Percentiles rank a stretch among this genome's conserved stretches.
phyloP scores from a whole-genome alignment of 1,284 basidiomycete genomes.

The Apiotrichum siamense region DNA sequence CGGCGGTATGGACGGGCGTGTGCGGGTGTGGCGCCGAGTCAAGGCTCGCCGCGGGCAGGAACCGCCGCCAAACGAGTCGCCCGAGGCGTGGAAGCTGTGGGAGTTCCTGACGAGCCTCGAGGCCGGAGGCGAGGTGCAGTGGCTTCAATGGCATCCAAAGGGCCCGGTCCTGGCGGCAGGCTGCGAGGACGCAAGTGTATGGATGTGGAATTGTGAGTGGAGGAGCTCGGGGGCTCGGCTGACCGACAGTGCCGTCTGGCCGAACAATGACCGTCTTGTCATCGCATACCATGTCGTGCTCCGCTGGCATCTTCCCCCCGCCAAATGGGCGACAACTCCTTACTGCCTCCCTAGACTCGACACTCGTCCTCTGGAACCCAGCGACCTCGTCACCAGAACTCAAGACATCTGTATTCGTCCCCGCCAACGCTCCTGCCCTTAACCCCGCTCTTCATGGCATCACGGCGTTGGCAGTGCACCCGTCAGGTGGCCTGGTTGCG shows the following conservation, averaged over 20 bases:
- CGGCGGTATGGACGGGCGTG: slow-evolving; percentile 94
- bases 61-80: slow-evolving; percentile 1
- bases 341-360: slow-evolving; percentile 77
- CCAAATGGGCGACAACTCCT: slow-evolving; percentile 63
- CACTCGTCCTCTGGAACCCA: slow-evolving; percentile 87
- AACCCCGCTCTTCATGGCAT: slow-evolving; percentile 59
- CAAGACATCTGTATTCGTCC: slow-evolving; percentile 45
- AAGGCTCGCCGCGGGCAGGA: slow-evolving; percentile 3
- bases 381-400: slow-evolving; percentile 61
- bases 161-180: slow-evolving; percentile 84
- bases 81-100: slow-evolving; percentile 64
- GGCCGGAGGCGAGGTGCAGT: slow-evolving; percentile 93
- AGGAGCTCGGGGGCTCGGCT: too few species aligned
- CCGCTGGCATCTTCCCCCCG: slow-evolving; percentile 77
- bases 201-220: slow-evolving; percentile 85
- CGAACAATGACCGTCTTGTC: slow-evolving; percentile 93
- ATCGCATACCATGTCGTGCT: slow-evolving; percentile 77
- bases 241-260: slow-evolving; percentile 72
- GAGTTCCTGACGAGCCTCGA: slow-evolving; percentile 88
- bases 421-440: slow-evolving; percentile 56
- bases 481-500: slow-evolving; percentile 76
- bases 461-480: slow-evolving; percentile 77
- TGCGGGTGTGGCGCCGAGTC: slow-evolving; percentile 83
- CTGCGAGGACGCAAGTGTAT: slow-evolving; percentile 86
- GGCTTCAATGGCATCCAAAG: slow-evolving; percentile 94